Percentiles rank a stretch among this genome's conserved stretches.
Evolutionary conservation across 1,284 basidiomycete genomes (phyloP).

Genomic region (Sporisorium exsertum): DNA sequence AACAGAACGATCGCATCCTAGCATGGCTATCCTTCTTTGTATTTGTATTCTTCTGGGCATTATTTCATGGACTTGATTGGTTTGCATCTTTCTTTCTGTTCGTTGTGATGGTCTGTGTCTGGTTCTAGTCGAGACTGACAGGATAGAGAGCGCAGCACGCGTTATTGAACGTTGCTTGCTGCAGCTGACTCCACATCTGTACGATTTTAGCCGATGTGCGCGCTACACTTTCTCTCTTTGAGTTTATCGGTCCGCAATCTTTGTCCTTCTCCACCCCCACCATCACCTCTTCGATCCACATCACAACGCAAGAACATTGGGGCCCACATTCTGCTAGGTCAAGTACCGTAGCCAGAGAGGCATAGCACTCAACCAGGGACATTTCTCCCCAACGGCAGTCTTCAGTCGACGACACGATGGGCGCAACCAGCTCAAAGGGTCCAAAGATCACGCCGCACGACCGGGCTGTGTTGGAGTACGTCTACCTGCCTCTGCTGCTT

Average conservation of each 20-base stretch:
- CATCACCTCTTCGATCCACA: too few species aligned
- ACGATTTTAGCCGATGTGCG: conserved; percentile 1
- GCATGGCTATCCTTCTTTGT: conserved; percentile 15
- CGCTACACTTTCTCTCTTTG: conserved; percentile 5
- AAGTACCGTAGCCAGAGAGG: not conserved
- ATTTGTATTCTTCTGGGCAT: conserved; percentile 36
- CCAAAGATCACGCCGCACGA: conserved; percentile 90
- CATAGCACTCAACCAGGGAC: not conserved
- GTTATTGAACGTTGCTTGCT: not conserved
- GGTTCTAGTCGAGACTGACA: not conserved
- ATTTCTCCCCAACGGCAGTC: too few species aligned
- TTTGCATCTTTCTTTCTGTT: not conserved
- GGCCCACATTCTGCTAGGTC: too few species aligned
- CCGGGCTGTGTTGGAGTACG: conserved; percentile 91
- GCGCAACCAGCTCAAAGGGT: conserved; percentile 50
- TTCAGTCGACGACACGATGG: conserved; percentile 46
- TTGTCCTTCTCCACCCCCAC: conserved; percentile 9
- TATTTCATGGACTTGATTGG: conserved; percentile 17
- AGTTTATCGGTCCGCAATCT: not conserved
- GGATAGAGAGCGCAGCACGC: not conserved
- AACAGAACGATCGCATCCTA: conserved; percentile 7
- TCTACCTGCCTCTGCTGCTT: conserved; percentile 21
- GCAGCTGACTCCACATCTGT: conserved; percentile 15
- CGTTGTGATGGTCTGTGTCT: not conserved
- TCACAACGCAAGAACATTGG: too few species aligned